Evolutionary conservation across 257 asterid species (phyloP).

Genomic region (Fraxinus excelsior): DNA sequence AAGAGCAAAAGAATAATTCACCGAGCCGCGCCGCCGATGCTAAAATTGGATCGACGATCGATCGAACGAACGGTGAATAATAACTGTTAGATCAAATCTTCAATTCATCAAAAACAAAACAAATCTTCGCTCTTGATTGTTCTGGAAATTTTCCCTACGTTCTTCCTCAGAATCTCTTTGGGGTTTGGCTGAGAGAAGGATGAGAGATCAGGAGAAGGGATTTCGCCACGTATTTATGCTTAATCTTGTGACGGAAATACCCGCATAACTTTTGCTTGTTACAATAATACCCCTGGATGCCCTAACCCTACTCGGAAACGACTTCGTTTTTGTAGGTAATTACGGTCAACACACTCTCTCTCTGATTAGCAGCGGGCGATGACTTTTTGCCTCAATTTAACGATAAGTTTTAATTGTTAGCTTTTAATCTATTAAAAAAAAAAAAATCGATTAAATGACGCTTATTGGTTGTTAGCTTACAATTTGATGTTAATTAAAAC

Average conservation of each 20-base stretch:
- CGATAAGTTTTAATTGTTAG: no score
- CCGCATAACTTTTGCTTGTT: slow-evolving; percentile 17
- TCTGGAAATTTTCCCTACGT: slow-evolving; percentile 19
- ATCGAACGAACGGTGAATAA: slow-evolving; percentile 6
- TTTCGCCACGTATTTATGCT: slow-evolving; percentile 50
- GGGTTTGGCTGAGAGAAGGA: slow-evolving; percentile 20
- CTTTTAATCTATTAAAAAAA: no score
- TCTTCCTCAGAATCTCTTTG: slow-evolving; percentile 16
- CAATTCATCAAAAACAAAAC: slow-evolving; percentile 19
- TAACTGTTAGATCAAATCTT: slow-evolving; percentile 29
- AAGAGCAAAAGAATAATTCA: slow-evolving; percentile 13
- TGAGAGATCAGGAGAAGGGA: slow-evolving; percentile 34
- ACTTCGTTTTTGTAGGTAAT: slow-evolving; percentile 31
- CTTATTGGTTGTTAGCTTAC: no score
- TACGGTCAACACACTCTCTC: slow-evolving; percentile 45
- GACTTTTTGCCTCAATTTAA: slow-evolving; percentile 18
- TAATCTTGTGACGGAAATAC: slow-evolving; percentile 32
- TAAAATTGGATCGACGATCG: slow-evolving; percentile 24
- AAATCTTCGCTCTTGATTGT: slow-evolving; percentile 27
- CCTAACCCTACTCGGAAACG: slow-evolving; percentile 36
- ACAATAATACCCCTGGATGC: slow-evolving; percentile 41
- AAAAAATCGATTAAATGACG: no score
- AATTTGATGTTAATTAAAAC: no score
- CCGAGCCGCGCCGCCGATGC: slow-evolving; percentile 28
- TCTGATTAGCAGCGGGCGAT: slow-evolving; percentile 30